Percentiles rank a stretch among this genome's conserved stretches.
These are phyloP conservation scores for Kickxella alabastrina DNA, from an alignment of 192 early-diverging fungal genomes.

Conservation along the genomic window DNA sequence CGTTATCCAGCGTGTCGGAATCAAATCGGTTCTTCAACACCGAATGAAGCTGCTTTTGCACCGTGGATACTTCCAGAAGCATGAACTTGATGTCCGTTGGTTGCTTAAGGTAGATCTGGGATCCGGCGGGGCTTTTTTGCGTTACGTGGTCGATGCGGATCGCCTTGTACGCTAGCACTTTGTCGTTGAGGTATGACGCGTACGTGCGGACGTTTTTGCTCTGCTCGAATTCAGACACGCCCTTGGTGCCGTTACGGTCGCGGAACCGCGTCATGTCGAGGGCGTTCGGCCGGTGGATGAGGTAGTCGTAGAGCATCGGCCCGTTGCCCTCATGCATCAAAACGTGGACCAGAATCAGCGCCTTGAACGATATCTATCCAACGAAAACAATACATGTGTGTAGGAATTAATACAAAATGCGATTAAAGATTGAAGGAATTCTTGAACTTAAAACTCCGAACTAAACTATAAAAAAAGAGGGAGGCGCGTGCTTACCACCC, in stretches of 20 bases:
- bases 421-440: too few relatives aligned
- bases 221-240: slow-evolving; percentile 51
- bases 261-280: slow-evolving; percentile 52
- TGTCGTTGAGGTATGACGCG: slow-evolving; percentile 50
- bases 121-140: slow-evolving; percentile 32
- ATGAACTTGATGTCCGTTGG: slow-evolving; percentile 41
- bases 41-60: slow-evolving; percentile 51
- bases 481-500: slow-evolving; percentile 45
- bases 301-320: slow-evolving; percentile 38
- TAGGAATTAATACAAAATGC: too few relatives aligned
- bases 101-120: slow-evolving; percentile 44
- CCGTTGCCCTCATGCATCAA: slow-evolving; percentile 50
- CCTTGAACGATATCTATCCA: slow-evolving; percentile 51
- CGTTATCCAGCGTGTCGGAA: slow-evolving; percentile 51
- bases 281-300: slow-evolving; percentile 33
- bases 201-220: slow-evolving; percentile 54
- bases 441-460: too few relatives aligned
- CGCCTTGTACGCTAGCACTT: slow-evolving; percentile 48
- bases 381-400: too few relatives aligned
- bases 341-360: slow-evolving; percentile 52
- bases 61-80: slow-evolving; percentile 49
- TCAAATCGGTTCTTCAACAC: slow-evolving; percentile 53
- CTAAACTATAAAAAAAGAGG: too few relatives aligned
- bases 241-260: slow-evolving; percentile 50
- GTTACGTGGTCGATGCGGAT: slow-evolving; percentile 50